A percentile compares a stretch with the other conserved stretches of the same genome.
Evolutionary conservation across 345 rosid genomes (phyloP).

Genomic region (Toxicodendron radicans): DNA sequence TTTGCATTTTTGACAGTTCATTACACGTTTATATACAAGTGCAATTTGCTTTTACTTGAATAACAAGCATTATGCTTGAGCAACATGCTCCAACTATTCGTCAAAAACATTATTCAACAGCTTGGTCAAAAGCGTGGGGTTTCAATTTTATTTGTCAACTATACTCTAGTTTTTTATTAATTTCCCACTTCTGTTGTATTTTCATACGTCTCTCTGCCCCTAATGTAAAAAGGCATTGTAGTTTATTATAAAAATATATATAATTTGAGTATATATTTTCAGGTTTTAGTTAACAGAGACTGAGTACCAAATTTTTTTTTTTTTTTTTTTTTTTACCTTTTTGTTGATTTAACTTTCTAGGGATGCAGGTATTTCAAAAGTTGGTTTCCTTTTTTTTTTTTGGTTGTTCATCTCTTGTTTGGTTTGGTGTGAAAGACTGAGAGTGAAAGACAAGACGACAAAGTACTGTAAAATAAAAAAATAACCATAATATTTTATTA

Average conservation of each 20-base stretch:
- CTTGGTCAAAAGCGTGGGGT: not conserved
- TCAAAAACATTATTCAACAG: not conserved
- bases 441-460: not conserved
- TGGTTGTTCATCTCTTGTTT: not conserved
- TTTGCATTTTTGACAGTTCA: not conserved
- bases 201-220: not conserved
- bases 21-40: not conserved
- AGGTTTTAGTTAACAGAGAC: not conserved
- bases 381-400: not conserved
- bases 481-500: not conserved
- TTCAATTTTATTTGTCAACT: not conserved
- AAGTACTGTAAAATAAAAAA: not conserved
- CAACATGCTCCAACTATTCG: not conserved
- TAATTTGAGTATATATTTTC: too few species aligned
- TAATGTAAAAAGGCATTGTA: not conserved
- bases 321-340: too few species aligned
- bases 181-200: too few species aligned
- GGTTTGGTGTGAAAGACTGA: not conserved
- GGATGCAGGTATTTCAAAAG: not conserved
- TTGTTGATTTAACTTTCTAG: too few species aligned
- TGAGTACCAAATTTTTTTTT: too few species aligned
- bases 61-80: not conserved
- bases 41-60: not conserved
- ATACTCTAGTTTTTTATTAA: too few species aligned
- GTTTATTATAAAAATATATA: not conserved